Evolutionary conservation across 1,139 yeast species (phyloP), one percentile per base, ranked within the genome.

Genomic region (Candida labiduridarum): DNA sequence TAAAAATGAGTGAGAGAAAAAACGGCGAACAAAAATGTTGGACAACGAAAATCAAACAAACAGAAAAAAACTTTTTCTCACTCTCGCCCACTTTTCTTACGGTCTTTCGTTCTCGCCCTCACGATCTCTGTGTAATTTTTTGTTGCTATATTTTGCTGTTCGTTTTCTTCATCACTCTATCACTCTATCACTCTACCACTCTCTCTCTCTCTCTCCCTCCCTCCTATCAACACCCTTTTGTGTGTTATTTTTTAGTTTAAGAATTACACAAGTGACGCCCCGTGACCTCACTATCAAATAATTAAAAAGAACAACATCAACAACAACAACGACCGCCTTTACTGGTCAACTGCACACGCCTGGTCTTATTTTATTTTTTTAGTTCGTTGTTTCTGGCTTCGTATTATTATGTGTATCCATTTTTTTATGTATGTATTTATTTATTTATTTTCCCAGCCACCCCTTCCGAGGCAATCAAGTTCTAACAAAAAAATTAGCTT

Each of bases 41-140:
- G 43, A 52, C 41, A 44, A 42, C 36, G 45, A 46, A 16, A 49
- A 44, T 22, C 25, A 22, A 22, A 22, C 25, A 22, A 22, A 7
- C 25, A 39, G 39, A 38, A 36, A 46, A 35, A 46, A 29, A 31
- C 12, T 30, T 18, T 27, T 38, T 18, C 15, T 18, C 15, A 22
- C 25, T 22, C 33, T 4, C 22, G 8, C 11, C 29, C 9, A n/a
- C 25, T 14, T 9, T 19, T n/a, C n/a, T n/a, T n/a, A n/a, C n/a
- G n/a, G n/a, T n/a, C n/a, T n/a, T n/a, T n/a, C n/a, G 35, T 33
- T 44, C 22, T 12, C 27, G 14, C 22, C 16, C 19, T 25, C 36
- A 6, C 29, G 19, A 29, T 33, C 11, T 19, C 15, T 30, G 11
- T 41, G 44, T 31, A 12, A 7, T 27, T 27, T 15, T 41, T n/a